Percentiles rank a stretch among this genome's conserved stretches.
Evolutionary conservation across 2,329 filamentous ascomycete species (phyloP).

Genomic region (Keithomyces neogunnii): DNA sequence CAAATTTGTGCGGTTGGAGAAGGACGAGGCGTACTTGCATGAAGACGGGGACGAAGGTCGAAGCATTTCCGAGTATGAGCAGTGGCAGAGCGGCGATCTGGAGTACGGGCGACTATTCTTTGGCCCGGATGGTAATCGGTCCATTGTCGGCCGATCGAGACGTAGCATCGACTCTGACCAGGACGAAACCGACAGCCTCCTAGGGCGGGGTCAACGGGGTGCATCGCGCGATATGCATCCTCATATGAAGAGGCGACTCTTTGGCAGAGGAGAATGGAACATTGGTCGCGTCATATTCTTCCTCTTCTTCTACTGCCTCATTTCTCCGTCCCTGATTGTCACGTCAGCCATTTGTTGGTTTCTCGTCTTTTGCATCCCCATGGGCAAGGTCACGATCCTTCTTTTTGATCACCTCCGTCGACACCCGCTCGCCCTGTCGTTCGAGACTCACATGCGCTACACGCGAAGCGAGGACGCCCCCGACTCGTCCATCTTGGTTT

Average conservation of each 20-base stretch:
- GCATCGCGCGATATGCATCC: conserved; percentile 32
- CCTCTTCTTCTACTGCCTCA: conserved; percentile 86
- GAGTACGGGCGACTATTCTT: conserved; percentile 96
- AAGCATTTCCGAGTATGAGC: conserved; percentile 97
- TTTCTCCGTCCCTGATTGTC: conserved; percentile 77
- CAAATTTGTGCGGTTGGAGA: conserved; percentile 86
- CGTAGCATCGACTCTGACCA: conserved; percentile 78
- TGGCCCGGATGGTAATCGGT: conserved; percentile 68
- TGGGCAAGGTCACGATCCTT: conserved; percentile 90
- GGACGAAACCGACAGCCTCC: conserved; percentile 81
- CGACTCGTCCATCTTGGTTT: conserved; percentile 81
- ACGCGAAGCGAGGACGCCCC: conserved; percentile 62
- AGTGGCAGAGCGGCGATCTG: conserved; percentile 96
- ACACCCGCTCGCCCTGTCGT: conserved; percentile 86
- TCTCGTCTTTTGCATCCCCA: conserved; percentile 94
- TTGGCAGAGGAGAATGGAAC: conserved; percentile 94
- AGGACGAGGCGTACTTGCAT: conserved; percentile 87
- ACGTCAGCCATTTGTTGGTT: conserved; percentile 92
- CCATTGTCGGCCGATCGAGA: conserved; percentile 76
- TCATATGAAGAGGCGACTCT: conserved; percentile 69
- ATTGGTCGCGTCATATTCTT: conserved; percentile 93
- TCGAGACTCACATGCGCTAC: conserved; percentile 76
- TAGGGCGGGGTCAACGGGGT: conserved; percentile 53
- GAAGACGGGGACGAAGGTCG: conserved; percentile 93
- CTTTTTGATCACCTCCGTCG: conserved; percentile 86